Evolutionary conservation across 2,329 filamentous ascomycete genomes (phyloP), one percentile per base, ranked within the genome.

Genomic region (Fusarium hostae): DNA sequence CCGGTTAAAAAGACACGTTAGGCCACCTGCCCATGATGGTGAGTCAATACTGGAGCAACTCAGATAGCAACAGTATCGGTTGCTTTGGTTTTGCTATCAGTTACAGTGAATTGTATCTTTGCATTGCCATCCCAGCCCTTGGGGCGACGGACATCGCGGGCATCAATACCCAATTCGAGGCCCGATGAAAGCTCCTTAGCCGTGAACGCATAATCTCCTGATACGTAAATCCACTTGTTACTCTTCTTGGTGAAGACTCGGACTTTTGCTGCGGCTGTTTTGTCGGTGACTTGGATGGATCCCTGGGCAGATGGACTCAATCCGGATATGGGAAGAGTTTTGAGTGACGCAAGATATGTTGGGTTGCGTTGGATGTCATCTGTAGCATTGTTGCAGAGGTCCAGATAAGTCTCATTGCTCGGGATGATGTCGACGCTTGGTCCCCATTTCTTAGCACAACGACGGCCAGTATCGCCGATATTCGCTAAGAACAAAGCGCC

Each of bases 401-500:
- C 75, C 4, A 82, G 58, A 24, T 77, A 77, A 20, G 75, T 66
- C 47, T 74, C 71, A n/a, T 50, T 64, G 5, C 30, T 41, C 1
- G 28, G 10, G 2, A 35, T n/a, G 9, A 58, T 77, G 60, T 44
- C 30, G 32, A 9, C 20, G 45, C 45, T 40, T 20, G 40, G 50
- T 37, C 51, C 61, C 65, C 37, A 66, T 66, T 55, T 39, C 15
- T 65, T 71, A 0, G 78, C 74, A 51, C 81, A 82, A 9, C 81
- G 79, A 9, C 45, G 35, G 32, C 73, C 51, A 1, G 75, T 77
- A 43, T 83, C 81, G 15, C 79, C 81, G 4, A 83, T 79, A 30
- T 81, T 82, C 3, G 81, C 73, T 0, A 83, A 75, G 35, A 83
- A 79, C 3, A 83, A 72, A 2, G 81, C 80, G 4, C 81, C 81